Conservation (phyloP, 352 stramenopile species). For the Globisporangium parvum region DNA sequence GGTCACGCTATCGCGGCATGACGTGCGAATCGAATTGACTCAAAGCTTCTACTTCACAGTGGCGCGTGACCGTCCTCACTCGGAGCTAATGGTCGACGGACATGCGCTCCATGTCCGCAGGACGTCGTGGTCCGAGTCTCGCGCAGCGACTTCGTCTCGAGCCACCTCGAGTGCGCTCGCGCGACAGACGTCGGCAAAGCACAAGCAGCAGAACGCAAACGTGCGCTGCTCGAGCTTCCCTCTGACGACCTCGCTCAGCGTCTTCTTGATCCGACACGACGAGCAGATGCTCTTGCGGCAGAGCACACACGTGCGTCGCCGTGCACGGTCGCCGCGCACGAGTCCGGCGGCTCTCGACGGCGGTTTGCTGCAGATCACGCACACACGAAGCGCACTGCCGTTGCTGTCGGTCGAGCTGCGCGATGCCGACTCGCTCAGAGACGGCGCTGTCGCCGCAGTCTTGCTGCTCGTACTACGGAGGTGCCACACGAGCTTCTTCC, state of each 20-base stretch:
- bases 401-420: too few relatives aligned
- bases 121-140: too few relatives aligned
- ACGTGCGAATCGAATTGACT: too few relatives aligned
- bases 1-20: too few relatives aligned
- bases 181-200: neutral
- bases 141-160: neutral
- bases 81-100: too few relatives aligned
- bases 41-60: too few relatives aligned
- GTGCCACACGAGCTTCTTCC: slow-evolving; percentile 15
- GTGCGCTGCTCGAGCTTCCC: slow-evolving; percentile 1
- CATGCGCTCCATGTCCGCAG: too few relatives aligned
- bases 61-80: too few relatives aligned
- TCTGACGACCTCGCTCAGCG: slow-evolving; percentile 4
- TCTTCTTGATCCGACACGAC: slow-evolving; percentile 8
- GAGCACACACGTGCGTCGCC: slow-evolving; percentile 5
- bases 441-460: too few relatives aligned
- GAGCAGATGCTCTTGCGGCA: slow-evolving; percentile 6
- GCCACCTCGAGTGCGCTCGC: neutral
- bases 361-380: slow-evolving; percentile 4
- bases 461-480: too few relatives aligned
- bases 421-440: too few relatives aligned
- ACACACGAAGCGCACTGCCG: too few relatives aligned
- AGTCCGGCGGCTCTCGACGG: neutral
- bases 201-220: slow-evolving; percentile 3
- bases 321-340: neutral